A percentile compares a stretch with the other conserved stretches of the same genome.
phyloP scores from a whole-genome alignment of 2,329 filamentous ascomycete species.

The Epichloe scottii region DNA sequence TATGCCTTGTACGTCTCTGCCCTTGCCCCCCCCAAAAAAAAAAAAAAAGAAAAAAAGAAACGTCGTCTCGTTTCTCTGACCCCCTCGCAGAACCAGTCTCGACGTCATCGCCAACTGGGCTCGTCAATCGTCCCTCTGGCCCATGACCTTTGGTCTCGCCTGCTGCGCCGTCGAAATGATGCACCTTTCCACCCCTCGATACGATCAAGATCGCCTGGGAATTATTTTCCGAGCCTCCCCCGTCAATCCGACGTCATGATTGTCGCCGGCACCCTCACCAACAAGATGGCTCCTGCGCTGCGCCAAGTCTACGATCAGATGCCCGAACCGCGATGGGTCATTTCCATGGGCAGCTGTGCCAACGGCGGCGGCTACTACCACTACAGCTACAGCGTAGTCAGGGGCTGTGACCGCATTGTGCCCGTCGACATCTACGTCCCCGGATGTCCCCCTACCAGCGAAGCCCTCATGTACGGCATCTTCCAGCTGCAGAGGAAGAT shows the following conservation, averaged over 20 bases:
- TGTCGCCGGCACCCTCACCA: conserved; percentile 81
- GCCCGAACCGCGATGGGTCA: conserved; percentile 80
- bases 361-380: conserved; percentile 82
- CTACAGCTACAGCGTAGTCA: conserved; percentile 67
- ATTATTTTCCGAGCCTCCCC: conserved; percentile 78
- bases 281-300: conserved; percentile 90
- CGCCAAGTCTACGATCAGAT: conserved; percentile 92
- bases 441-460: conserved; percentile 52
- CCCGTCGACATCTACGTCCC: conserved; percentile 73
- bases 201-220: conserved; percentile 78
- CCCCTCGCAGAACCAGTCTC: conserved; percentile 51
- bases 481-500: conserved; percentile 71
- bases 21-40: too few relatives aligned
- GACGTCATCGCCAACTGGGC: conserved; percentile 77
- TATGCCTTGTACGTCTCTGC: conserved; percentile 62
- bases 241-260: conserved; percentile 90
- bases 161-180: conserved; percentile 92
- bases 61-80: background rate
- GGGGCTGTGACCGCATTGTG: conserved; percentile 64
- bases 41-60: too few relatives aligned
- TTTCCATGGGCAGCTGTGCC: conserved; percentile 73
- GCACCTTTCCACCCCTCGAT: conserved; percentile 76
- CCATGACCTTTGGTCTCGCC: conserved; percentile 77
- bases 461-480: conserved; percentile 56
- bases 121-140: conserved; percentile 75